phyloP scores from a whole-genome alignment of 106 monocot species.

The Acorus calamus region DNA sequence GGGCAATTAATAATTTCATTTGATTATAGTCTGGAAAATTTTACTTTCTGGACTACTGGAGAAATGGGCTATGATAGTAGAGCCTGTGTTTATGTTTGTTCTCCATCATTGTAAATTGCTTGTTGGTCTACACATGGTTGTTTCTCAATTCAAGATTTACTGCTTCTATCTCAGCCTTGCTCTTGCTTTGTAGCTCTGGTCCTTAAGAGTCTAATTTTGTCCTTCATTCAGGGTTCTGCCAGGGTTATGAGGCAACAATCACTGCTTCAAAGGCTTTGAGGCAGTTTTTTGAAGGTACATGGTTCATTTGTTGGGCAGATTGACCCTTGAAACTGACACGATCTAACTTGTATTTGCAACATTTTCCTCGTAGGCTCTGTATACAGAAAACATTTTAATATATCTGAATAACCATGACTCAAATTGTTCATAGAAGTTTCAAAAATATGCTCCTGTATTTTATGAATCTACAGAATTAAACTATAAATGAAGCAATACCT shows the following conservation, averaged over 20 bases:
- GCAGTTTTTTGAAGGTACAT: slow-evolving; percentile 90
- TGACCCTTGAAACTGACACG: slow-evolving; percentile 17
- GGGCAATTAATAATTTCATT: no score
- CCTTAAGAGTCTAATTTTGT: slow-evolving; percentile 64
- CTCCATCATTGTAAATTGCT: no score
- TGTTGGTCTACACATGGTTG: no score
- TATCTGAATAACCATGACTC: background rate
- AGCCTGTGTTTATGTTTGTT: no score
- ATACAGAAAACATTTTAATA: background rate
- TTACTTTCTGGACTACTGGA: no score
- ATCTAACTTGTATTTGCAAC: slow-evolving; percentile 2
- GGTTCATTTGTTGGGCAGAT: slow-evolving; percentile 68
- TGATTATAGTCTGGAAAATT: no score
- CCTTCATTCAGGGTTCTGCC: slow-evolving; percentile 80
- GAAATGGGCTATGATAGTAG: no score
- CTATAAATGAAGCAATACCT: background rate
- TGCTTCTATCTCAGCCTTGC: background rate
- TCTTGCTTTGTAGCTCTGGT: slow-evolving; percentile 2
- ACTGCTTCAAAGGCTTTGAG: slow-evolving; percentile 71
- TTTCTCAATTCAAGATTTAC: background rate
- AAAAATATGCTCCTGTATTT: no score
- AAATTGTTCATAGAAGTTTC: no score
- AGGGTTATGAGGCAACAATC: slow-evolving; percentile 42
- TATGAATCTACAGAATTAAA: no score
- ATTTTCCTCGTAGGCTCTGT: slow-evolving; percentile 1